Evolutionary conservation across 148 eudicot species (phyloP).

Genomic region (Camellia japonica): DNA sequence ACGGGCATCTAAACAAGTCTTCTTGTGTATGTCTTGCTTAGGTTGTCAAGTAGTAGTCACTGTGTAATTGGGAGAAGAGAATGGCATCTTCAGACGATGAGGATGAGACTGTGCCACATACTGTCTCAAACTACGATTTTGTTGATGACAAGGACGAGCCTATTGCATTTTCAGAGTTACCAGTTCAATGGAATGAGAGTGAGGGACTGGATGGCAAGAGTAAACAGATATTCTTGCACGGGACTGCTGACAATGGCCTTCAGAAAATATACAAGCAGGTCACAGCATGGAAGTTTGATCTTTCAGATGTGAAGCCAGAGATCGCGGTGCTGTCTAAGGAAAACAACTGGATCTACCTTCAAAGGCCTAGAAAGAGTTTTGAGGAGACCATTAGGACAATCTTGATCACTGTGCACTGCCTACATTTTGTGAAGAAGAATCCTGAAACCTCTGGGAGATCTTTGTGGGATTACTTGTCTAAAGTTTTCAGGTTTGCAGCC

Average conservation of each 20-base stretch:
- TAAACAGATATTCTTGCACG: constrained; percentile 48
- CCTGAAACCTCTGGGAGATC: constrained; percentile 42
- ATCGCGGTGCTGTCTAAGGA: constrained; percentile 62
- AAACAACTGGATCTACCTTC: constrained; percentile 71
- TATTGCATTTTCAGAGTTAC: constrained; percentile 59
- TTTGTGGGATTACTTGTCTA: constrained; percentile 62
- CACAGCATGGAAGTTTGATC: constrained; percentile 76
- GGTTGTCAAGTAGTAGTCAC: constrained; percentile 8
- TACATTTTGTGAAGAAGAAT: constrained; percentile 45
- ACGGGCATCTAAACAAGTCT: neutral
- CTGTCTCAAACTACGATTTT: constrained; percentile 59
- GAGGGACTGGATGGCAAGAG: constrained; percentile 21
- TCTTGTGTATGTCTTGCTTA: constrained; percentile 3
- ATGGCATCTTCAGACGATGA: constrained; percentile 83
- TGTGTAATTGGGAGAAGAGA: constrained; percentile 6
- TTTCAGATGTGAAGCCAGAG: constrained; percentile 47
- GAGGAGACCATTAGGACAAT: constrained; percentile 51
- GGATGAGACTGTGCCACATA: constrained; percentile 39
- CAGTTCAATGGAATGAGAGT: constrained; percentile 49
- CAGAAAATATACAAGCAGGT: constrained; percentile 55
- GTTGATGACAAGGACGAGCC: constrained; percentile 42
- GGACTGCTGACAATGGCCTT: constrained; percentile 65
- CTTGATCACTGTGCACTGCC: constrained; percentile 57
- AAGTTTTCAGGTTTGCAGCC: constrained; percentile 54
- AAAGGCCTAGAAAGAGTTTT: constrained; percentile 60